Base-by-base conservation (phyloP, 306 rosid genomes). In the Elaeagnus macrophylla region DNA sequence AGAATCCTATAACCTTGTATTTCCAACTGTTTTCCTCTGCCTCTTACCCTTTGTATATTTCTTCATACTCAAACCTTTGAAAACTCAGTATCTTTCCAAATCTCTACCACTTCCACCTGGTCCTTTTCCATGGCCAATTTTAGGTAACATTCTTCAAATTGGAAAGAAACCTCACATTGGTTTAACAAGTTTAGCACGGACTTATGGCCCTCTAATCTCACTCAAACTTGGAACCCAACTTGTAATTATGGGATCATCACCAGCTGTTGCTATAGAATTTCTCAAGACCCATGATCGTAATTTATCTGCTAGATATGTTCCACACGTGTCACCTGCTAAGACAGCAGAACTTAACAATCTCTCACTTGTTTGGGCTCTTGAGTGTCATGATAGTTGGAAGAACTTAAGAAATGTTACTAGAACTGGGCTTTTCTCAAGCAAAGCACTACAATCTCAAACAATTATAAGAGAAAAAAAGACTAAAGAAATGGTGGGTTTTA, bases 51-150 rank as follows among this genome's bases (percentile, higher is more conserved):
- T 36, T 12, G 17, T 41, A 12, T 8, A 39, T 9, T 7, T 47
- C 39, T 11, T 25, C 7, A 14, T 47, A 39, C 32, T n/a, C 44
- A 47, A 35, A 14, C 53, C 9, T 43, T 39, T 50, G 19, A 38
- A 12, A 51, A 15, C n/a, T 37, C 6, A 18, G 6, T 10, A 9
- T 42, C 47, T 42, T 7, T 48, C 53, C 1, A 20, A 57, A 57
- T 57, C 51, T 42, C 40, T 35, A 32, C 50, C 56, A 7, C 49
- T 65, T 48, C 62, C 63, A 56, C 63, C 57, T 12, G 63, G 70
- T 25, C 70, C 63, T 9, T 48, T 13, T 13, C 50, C 41, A 53
- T 60, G 73, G 73, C 67, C 73, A 12, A 60, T 68, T n/a, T 7
- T 68, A 0, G 73, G 73, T 50, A 68, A 67, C 37, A 19, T 51